phyloP scores from a whole-genome alignment of 2,329 filamentous ascomycete species.

The Sporothrix sp. region DNA sequence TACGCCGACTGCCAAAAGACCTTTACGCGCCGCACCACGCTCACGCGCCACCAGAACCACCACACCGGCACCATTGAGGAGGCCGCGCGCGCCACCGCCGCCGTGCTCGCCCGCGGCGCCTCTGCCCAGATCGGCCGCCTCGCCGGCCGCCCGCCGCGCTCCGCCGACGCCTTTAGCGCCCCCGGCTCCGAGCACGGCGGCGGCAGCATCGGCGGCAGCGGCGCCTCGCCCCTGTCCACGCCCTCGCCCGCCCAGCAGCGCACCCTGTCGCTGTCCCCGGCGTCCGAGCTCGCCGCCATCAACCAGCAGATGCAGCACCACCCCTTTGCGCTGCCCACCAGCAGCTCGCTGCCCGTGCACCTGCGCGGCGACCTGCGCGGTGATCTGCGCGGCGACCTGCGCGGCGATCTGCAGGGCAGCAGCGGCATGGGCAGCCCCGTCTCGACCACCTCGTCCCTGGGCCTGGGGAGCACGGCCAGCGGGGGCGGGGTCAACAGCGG shows the following conservation, averaged over 20 bases:
- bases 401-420: too few relatives aligned
- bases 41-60: slow-evolving; percentile 92
- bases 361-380: slow-evolving; percentile 67
- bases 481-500: neutral
- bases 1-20: slow-evolving; percentile 98
- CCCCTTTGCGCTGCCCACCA: slow-evolving; percentile 58
- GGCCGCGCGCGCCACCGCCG: slow-evolving; percentile 78
- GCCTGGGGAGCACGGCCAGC: neutral
- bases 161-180: slow-evolving; percentile 51
- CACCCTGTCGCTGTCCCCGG: slow-evolving; percentile 69
- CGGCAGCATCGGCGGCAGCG: slow-evolving; percentile 26
- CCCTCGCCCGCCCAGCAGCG: slow-evolving; percentile 78
- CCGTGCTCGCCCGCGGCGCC: slow-evolving; percentile 56
- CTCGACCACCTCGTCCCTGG: slow-evolving; percentile 43
- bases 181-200: slow-evolving; percentile 55
- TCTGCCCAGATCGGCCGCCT: slow-evolving; percentile 26
- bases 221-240: slow-evolving; percentile 61
- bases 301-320: slow-evolving; percentile 55
- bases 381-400: too few relatives aligned
- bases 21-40: slow-evolving; percentile 87
- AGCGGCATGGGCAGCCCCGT: slow-evolving; percentile 52
- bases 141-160: slow-evolving; percentile 43
- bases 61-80: slow-evolving; percentile 94
- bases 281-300: slow-evolving; percentile 61
- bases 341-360: slow-evolving; percentile 71